Conservation (phyloP, 1,284 basidiomycete genomes). For the Puccinia brachypodii region DNA sequence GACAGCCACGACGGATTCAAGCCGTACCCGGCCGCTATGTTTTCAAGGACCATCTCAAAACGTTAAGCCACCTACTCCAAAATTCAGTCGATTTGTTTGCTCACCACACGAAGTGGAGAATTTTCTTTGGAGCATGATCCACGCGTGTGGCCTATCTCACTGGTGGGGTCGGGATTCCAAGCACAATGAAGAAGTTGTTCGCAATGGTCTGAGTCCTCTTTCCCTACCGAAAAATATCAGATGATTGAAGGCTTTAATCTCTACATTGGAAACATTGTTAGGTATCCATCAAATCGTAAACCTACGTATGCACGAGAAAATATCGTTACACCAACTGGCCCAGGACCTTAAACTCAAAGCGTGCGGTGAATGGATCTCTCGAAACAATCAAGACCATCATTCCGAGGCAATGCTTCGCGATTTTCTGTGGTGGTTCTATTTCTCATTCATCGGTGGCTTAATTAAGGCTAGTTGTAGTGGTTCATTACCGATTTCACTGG, state of each 20-base stretch:
- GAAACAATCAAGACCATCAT: constrained; percentile 54
- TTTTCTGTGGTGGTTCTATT: constrained; percentile 89
- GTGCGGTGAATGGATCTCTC: constrained; percentile 75
- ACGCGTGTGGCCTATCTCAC: constrained; percentile 26
- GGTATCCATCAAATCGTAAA: constrained; percentile 72
- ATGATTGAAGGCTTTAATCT: neutral
- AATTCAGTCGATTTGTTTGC: constrained; percentile 38
- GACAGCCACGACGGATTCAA: neutral
- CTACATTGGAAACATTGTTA: constrained; percentile 55
- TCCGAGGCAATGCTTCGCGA: constrained; percentile 69
- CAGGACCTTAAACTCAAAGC: constrained; percentile 75
- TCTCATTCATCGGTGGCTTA: constrained; percentile 76
- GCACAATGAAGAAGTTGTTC: constrained; percentile 31
- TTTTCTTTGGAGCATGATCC: constrained; percentile 21
- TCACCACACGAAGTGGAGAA: constrained; percentile 28
- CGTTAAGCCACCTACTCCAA: constrained; percentile 12
- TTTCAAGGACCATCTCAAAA: neutral
- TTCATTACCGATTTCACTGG: neutral
- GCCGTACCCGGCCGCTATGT: neutral
- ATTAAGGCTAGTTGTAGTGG: constrained; percentile 65
- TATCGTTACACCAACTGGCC: constrained; percentile 75
- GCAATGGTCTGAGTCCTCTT: constrained; percentile 29
- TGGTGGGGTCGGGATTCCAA: constrained; percentile 34
- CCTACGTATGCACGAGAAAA: constrained; percentile 74
- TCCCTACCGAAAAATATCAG: neutral